phyloP scores from a whole-genome alignment of 2,329 filamentous ascomycete genomes.

The Fusarium temperatum region DNA sequence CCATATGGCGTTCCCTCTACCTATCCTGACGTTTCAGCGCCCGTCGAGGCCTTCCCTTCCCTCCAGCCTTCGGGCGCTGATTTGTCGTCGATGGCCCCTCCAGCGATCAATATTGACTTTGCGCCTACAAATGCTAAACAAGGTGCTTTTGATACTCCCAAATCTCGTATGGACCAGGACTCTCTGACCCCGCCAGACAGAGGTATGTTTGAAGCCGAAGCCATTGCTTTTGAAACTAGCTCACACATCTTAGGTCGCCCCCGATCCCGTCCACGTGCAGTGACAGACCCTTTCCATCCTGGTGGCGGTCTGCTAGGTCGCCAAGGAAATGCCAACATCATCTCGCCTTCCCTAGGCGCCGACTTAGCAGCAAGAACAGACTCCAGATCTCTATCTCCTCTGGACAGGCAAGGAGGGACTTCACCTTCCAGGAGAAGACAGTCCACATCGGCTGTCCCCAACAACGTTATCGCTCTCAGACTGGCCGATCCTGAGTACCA shows the following conservation, averaged over 20 bases:
- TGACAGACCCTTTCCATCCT: conserved; percentile 68
- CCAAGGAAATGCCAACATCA: conserved; percentile 51
- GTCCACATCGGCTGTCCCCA: conserved; percentile 70
- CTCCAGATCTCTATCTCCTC: conserved; percentile 67
- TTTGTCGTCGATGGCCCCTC: conserved; percentile 80
- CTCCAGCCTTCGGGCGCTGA: conserved; percentile 63
- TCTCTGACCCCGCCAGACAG: conserved; percentile 84
- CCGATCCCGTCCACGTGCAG: conserved; percentile 61
- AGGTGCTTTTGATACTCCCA: conserved; percentile 58
- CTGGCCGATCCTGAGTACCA: conserved; percentile 89
- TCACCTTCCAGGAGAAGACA: conserved; percentile 58
- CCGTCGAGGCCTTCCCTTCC: conserved; percentile 61
- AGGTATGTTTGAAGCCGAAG: conserved; percentile 55
- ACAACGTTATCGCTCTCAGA: conserved; percentile 81
- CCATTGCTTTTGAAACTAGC: conserved; percentile 2
- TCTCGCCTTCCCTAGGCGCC: conserved; percentile 62
- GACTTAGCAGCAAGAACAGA: conserved; percentile 56
- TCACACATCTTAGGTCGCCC: conserved; percentile 54
- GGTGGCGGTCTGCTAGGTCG: conserved; percentile 54
- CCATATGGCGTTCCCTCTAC: conserved; percentile 49
- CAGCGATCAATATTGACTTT: conserved; percentile 93
- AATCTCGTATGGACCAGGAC: conserved; percentile 74
- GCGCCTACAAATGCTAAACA: conserved; percentile 73
- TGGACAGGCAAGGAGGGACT: conserved; percentile 59
- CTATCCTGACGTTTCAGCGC: conserved; percentile 51